Evolutionary conservation across 2,329 filamentous ascomycete genomes (phyloP).

Genomic region (Neocatenulostroma microsporum): DNA sequence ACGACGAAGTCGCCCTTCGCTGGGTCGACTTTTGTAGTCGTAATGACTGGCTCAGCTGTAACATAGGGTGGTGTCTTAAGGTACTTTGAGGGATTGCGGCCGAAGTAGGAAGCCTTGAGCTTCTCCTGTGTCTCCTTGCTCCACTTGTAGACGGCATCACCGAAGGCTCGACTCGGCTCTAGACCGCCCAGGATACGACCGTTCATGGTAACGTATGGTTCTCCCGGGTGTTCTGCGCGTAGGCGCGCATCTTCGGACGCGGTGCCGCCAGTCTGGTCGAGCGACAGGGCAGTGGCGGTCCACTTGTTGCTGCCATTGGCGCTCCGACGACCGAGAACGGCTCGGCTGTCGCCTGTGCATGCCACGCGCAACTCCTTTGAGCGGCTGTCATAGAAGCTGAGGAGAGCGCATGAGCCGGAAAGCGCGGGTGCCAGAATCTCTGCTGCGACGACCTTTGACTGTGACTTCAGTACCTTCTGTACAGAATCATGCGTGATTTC

Average conservation of each 20-base stretch:
- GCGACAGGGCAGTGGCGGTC: conserved; percentile 80
- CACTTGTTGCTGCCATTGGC: conserved; percentile 79
- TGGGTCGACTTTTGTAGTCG: conserved; percentile 84
- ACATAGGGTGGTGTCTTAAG: conserved; percentile 93
- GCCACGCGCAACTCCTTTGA: conserved; percentile 86
- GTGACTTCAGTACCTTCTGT: conserved; percentile 78
- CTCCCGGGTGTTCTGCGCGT: conserved; percentile 77
- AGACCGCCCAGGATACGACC: conserved; percentile 86
- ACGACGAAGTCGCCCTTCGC: conserved; percentile 91
- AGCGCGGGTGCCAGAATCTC: conserved; percentile 87
- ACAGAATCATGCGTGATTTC: conserved; percentile 94
- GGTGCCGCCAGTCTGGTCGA: conserved; percentile 89
- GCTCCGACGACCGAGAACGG: conserved; percentile 75
- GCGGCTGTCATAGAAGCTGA: conserved; percentile 90
- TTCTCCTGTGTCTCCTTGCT: conserved; percentile 72
- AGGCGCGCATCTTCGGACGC: conserved; percentile 75
- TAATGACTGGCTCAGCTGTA: conserved; percentile 89
- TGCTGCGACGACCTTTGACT: conserved; percentile 83
- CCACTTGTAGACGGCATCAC: conserved; percentile 97
- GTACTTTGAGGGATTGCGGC: conserved; percentile 64
- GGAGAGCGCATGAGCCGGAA: conserved; percentile 91
- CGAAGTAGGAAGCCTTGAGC: conserved; percentile 80
- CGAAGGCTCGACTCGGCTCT: conserved; percentile 89
- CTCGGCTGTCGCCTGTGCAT: conserved; percentile 92
- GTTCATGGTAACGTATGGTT: conserved; percentile 78